A percentile compares a stretch with the other conserved stretches of the same genome.
These are phyloP conservation scores for Pythium phragmiticola DNA, from an alignment of 352 stramenopile species.

Conservation along the genomic window DNA sequence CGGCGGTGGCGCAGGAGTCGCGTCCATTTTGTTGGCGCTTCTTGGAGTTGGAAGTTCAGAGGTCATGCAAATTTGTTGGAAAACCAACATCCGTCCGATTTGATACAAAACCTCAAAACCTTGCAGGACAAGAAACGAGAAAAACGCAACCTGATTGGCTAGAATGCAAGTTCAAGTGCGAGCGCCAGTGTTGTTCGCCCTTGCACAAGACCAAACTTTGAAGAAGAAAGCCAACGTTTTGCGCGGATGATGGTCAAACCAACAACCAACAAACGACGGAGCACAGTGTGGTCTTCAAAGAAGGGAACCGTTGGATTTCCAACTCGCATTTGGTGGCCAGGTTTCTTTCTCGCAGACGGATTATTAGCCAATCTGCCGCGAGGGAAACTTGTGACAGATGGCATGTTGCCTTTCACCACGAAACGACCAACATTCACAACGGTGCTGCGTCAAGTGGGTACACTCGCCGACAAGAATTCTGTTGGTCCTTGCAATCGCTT, in stretches of 20 bases:
- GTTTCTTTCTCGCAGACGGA: no score
- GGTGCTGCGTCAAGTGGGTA: background rate
- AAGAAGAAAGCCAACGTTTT: background rate
- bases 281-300: no score
- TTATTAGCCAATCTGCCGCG: slow-evolving; percentile 2
- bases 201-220: background rate
- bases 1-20: background rate
- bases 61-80: background rate
- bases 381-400: slow-evolving; percentile 5
- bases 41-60: background rate
- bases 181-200: no score
- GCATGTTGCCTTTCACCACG: background rate
- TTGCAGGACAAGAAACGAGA: slow-evolving; percentile 1
- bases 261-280: no score
- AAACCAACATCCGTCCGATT: background rate
- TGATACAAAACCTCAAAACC: slow-evolving; percentile 8
- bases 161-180: slow-evolving; percentile 12
- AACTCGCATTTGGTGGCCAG: background rate
- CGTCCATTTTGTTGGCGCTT: slow-evolving; percentile 1
- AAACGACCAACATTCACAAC: slow-evolving; percentile 2
- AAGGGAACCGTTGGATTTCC: background rate
- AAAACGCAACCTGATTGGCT: background rate
- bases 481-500: no score
- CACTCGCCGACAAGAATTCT: background rate
- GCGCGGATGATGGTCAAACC: no score